Evolutionary conservation across 495 filamentous ascomycete species (phyloP).

Genomic region (Penicillium verhagenii): DNA sequence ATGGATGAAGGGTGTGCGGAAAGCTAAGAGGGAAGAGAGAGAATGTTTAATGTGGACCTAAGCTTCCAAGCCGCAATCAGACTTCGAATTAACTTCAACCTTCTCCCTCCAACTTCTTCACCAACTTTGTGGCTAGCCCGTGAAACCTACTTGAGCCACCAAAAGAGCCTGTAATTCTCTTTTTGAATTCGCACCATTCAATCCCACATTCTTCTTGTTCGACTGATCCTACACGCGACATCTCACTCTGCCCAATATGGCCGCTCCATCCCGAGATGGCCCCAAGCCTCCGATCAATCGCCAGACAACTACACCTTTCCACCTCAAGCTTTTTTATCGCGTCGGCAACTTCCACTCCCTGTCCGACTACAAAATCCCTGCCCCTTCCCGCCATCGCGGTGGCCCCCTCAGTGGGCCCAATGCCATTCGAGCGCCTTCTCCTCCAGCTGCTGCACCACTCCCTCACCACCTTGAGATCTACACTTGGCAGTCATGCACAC

Average conservation of each 20-base stretch:
- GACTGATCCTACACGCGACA: conserved; percentile 1
- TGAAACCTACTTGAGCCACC: background rate
- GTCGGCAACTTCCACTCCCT: conserved; percentile 65
- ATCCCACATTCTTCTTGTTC: background rate
- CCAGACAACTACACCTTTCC: conserved; percentile 79
- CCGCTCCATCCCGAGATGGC: conserved; percentile 26
- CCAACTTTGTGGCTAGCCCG: background rate
- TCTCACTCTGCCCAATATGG: conserved; percentile 22
- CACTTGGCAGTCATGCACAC: conserved; percentile 82
- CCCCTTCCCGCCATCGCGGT: conserved; percentile 19
- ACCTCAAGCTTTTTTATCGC: conserved; percentile 87
- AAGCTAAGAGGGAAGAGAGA: background rate
- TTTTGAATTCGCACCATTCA: too few relatives aligned
- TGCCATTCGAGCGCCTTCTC: conserved; percentile 35
- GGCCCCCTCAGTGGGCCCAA: conserved; percentile 35
- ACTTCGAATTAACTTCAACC: background rate
- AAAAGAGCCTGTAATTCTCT: background rate
- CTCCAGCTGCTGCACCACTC: conserved; percentile 43
- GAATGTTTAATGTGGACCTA: background rate
- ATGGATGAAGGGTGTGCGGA: background rate
- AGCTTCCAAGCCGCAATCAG: background rate
- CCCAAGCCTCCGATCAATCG: conserved; percentile 52
- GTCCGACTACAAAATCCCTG: conserved; percentile 32
- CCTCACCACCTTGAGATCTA: conserved; percentile 78
- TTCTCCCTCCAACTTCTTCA: background rate